Base-by-base conservation (phyloP, 371 early-diverging fungal genomes). In the Lichtheimia ramosa region DNA sequence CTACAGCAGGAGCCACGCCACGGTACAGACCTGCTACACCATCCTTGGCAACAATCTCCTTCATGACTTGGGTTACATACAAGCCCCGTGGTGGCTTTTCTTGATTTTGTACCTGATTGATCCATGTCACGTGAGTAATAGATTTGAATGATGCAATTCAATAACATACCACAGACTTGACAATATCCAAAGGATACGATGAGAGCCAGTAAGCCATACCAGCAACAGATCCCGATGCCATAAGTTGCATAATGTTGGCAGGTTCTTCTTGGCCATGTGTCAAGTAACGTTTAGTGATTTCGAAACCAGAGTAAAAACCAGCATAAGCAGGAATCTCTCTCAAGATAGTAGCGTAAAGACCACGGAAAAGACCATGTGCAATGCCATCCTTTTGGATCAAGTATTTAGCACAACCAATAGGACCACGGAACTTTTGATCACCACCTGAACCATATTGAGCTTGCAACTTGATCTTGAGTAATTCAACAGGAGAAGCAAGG, bases 291-390 rank as follows among this genome's bases (percentile, higher is more conserved):
- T 92, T 91, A 51, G 83, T 75, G 21, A 74, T 71, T 63, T 93
- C 92, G 65, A 92, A 93, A 4, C 91, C 92, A 14, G 86, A 70
- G 63, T 93, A 93, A 65, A 91, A 93, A 16, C 90, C 94, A 34
- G 91, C 89, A 63, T 92, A 90, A 2, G 88, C 93, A 2, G 94
- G 94, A 20, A 92, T 88, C 68, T 93, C 94, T 27, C 92, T 78
- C 16, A 84, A 61, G 5, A 92, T 73, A 0, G 94, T 92, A 12
- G 87, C 84, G 85, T 89, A 92, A 69, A 90, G 81, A 14, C 94
- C 94, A 63, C 92, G 84, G 68, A 89, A 84, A 20, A 92, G 61
- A 12, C 92, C 94, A 59, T 84, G 77, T 6, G 77, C 60, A 20
- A 85, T 24, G 12, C 94, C 94, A 62, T 90, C 83, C 51, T 81